A percentile compares a stretch with the other conserved stretches of the same genome.
Evolutionary conservation across 768 basidiomycete species (phyloP).

Genomic region (Leccinum variicolor): DNA sequence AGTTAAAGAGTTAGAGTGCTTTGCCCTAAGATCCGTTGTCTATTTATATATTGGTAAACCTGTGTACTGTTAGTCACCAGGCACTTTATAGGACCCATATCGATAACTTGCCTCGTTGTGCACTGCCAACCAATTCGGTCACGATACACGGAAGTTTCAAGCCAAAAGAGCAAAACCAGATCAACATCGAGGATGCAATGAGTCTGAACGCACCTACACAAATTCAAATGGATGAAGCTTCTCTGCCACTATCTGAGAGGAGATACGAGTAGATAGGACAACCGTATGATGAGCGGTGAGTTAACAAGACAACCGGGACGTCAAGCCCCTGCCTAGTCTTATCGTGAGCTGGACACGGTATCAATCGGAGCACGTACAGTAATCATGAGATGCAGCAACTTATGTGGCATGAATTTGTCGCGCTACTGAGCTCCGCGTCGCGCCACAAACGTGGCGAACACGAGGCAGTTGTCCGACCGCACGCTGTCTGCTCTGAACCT

Average conservation of each 20-base stretch:
- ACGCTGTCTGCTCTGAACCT: constrained; percentile 8
- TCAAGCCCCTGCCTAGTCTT: constrained; percentile 8
- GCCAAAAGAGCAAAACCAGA: constrained; percentile 10
- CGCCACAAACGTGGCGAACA: constrained; percentile 23
- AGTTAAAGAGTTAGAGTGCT: constrained; percentile 21
- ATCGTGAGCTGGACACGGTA: constrained; percentile 12
- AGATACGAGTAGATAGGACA: constrained; percentile 16
- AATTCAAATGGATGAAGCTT: constrained; percentile 29
- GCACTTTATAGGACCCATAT: constrained; percentile 12
- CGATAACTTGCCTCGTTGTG: constrained; percentile 28
- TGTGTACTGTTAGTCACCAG: constrained; percentile 16
- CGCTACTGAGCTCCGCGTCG: too few species aligned
- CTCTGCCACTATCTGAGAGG: constrained; percentile 15
- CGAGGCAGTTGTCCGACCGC: constrained; percentile 17
- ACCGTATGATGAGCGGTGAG: constrained; percentile 1
- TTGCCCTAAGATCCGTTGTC: constrained; percentile 17
- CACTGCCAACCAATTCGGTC: constrained; percentile 18
- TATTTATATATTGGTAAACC: constrained; percentile 19
- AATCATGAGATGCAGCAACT: background rate
- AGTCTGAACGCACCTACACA: constrained; percentile 14
- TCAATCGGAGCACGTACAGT: background rate
- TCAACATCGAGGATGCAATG: constrained; percentile 28
- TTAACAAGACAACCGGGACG: background rate
- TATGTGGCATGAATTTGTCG: background rate
- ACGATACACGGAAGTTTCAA: constrained; percentile 15